Conservation (phyloP, 257 asterid species). For the Rehmannia glutinosa region DNA sequence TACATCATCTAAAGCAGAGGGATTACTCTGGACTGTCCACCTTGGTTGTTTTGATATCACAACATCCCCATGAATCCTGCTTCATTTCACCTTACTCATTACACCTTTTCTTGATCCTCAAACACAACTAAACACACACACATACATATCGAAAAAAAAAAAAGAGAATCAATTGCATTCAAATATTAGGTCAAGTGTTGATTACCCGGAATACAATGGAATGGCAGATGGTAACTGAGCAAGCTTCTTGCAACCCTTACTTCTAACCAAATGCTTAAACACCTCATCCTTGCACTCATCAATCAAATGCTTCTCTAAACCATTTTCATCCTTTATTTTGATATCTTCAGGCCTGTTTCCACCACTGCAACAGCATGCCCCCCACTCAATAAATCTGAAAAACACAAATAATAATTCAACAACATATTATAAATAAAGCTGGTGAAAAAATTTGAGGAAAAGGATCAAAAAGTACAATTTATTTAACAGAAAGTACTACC, state of each 20-base stretch:
- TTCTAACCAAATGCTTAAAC: slow-evolving; percentile 42
- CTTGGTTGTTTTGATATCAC: slow-evolving; percentile 58
- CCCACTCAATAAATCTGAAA: slow-evolving; percentile 73
- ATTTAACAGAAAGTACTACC: slow-evolving; percentile 24
- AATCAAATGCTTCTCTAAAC: slow-evolving; percentile 8
- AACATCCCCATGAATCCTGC: slow-evolving; percentile 84
- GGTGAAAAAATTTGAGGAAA: background rate
- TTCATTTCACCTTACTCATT: background rate
- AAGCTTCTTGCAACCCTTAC: slow-evolving; percentile 58
- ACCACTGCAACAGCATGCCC: slow-evolving; percentile 77
- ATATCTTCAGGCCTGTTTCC: slow-evolving; percentile 23
- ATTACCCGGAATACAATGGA: slow-evolving; percentile 77
- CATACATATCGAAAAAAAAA: background rate
- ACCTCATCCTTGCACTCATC: slow-evolving; percentile 51
- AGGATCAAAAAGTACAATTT: background rate
- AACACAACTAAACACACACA: slow-evolving; percentile 10
- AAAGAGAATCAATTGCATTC: background rate
- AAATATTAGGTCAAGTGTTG: background rate
- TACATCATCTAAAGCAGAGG: slow-evolving; percentile 39
- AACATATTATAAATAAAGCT: background rate
- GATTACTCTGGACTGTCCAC: slow-evolving; percentile 42
- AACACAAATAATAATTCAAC: background rate
- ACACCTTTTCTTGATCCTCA: background rate
- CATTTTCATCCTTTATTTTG: slow-evolving; percentile 38
- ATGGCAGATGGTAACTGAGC: slow-evolving; percentile 52